Evolutionary conservation across 2,329 filamentous ascomycete genomes (phyloP).

Genomic region (Trichoderma atroviride): DNA sequence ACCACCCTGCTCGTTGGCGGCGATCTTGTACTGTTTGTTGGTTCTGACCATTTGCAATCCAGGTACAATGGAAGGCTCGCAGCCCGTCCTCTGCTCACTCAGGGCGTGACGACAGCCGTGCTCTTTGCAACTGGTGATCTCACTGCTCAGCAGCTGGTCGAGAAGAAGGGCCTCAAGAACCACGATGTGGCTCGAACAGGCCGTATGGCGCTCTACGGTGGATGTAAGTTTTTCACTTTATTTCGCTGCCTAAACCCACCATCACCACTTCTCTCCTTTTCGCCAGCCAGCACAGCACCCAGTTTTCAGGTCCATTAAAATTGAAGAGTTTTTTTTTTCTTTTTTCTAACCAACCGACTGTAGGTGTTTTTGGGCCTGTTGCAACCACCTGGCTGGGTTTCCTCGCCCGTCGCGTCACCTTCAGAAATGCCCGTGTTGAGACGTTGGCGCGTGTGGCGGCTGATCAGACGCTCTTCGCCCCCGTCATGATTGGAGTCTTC

Average conservation of each 20-base stretch:
- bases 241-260: slow-evolving; percentile 1
- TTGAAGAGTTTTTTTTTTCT: not conserved
- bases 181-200: slow-evolving; percentile 74
- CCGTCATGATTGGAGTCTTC: slow-evolving; percentile 80
- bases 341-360: slow-evolving; percentile 17
- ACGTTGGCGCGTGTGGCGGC: slow-evolving; percentile 75
- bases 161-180: slow-evolving; percentile 73
- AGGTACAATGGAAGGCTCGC: slow-evolving; percentile 89
- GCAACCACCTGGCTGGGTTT: slow-evolving; percentile 86
- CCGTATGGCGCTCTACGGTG: slow-evolving; percentile 80
- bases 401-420: slow-evolving; percentile 69
- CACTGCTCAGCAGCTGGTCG: slow-evolving; percentile 87
- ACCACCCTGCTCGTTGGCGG: not conserved
- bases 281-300: slow-evolving; percentile 7
- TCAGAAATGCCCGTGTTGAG: slow-evolving; percentile 67
- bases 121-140: slow-evolving; percentile 92
- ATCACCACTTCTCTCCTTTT: not conserved
- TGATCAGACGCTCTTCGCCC: slow-evolving; percentile 83
- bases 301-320: slow-evolving; percentile 3
- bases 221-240: slow-evolving; percentile 54
- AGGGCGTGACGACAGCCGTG: slow-evolving; percentile 85
- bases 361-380: slow-evolving; percentile 82
- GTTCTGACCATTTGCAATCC: slow-evolving; percentile 28
- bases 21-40: not conserved
- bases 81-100: slow-evolving; percentile 81